Evolutionary conservation across 164 flowering plant genomes (phyloP), one percentile per base, ranked within the genome.

Genomic region (Magnolia kwangsiensis): DNA sequence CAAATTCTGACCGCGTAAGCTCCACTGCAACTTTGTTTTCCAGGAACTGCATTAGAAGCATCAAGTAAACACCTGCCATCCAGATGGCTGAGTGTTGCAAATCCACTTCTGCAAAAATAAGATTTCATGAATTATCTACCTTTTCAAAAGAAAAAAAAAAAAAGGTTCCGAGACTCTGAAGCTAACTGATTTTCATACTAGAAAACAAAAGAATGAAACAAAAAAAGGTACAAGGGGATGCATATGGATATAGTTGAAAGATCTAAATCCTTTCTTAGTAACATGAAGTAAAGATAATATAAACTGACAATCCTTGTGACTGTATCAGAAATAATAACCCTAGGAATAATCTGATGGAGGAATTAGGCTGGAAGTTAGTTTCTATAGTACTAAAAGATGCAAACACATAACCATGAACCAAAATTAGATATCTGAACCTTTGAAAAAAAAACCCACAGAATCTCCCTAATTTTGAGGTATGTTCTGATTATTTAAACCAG

Each of bases 11-110:
- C 19, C 97, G 87, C 24, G 98, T 95, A 72, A 95, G 93, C 78
- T 93, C 98, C 73, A 93, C 79, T 63, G 95, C 92, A 59, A 95
- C 90, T 85, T 92, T 93, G 85, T 93, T 95, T 81, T 95, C 98
- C 67, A 95, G 90, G 81, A 95, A 92, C 66, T 95, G 98, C 96
- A 95, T 92, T 18, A 93, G 77, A 72, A 95, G 88, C 97, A 91
- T 91, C 77, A 95, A 82, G 81, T 91, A 95, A 0, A 92, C 89
- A 72, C 97, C 92, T 77, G 95, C 91, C 90, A 87, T 90, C 97
- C 98, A 91, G 77, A 95, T 92, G 24, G 93, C 88, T 65, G 97
- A 88, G 70, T 91, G 96, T 59, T 86, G 93, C 84, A 95, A 82
- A 84, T 92, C 93, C 73, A 84, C 90, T 85, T 95, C 98, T 95